Evolutionary conservation across 2,329 filamentous ascomycete genomes (phyloP).

Genomic region (Coniochaeta hoffmannii): DNA sequence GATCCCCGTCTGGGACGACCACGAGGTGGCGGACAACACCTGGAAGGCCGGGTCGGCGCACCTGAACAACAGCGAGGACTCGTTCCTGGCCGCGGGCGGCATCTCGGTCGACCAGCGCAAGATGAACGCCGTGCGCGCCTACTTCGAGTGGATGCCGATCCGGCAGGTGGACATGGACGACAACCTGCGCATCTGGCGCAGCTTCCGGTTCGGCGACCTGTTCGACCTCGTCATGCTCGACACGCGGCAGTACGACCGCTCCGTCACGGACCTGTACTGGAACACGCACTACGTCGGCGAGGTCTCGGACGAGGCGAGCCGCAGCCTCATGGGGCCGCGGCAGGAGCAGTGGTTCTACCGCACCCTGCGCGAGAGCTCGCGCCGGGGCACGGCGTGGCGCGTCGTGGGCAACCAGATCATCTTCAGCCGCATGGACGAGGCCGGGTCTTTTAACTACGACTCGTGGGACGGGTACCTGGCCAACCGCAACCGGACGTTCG

Average conservation of each 20-base stretch:
- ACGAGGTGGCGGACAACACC: conserved; percentile 58
- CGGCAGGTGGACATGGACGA: conserved; percentile 56
- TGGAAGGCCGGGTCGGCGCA: conserved; percentile 54
- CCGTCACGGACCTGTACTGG: conserved; percentile 44
- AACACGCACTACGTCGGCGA: conserved; percentile 57
- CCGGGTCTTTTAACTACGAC: conserved; percentile 20
- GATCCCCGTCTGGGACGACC: conserved; percentile 60
- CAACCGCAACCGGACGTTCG: conserved; percentile 64
- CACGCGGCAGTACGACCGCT: conserved; percentile 61
- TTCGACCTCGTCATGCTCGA: conserved; percentile 63
- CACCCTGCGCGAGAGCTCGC: conserved; percentile 46
- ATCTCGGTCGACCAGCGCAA: conserved; percentile 67
- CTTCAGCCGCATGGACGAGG: conserved; percentile 39
- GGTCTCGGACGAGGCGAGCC: conserved; percentile 57
- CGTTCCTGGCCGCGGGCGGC: conserved; percentile 49
- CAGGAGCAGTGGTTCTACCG: conserved; percentile 73
- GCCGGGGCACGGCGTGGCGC: conserved; percentile 62
- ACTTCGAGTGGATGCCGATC: conserved; percentile 61
- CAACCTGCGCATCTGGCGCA: conserved; percentile 60
- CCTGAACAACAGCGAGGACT: conserved; percentile 60
- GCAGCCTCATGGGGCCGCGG: conserved; percentile 62
- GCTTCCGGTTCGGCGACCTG: conserved; percentile 57
- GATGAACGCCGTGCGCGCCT: conserved; percentile 64
- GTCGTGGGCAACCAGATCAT: conserved; percentile 65
- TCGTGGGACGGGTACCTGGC: conserved; percentile 59